Percentiles rank a stretch among this genome's conserved stretches.
Conservation (phyloP, 352 stramenopile genomes). For the Paralagenidium karlingii region DNA sequence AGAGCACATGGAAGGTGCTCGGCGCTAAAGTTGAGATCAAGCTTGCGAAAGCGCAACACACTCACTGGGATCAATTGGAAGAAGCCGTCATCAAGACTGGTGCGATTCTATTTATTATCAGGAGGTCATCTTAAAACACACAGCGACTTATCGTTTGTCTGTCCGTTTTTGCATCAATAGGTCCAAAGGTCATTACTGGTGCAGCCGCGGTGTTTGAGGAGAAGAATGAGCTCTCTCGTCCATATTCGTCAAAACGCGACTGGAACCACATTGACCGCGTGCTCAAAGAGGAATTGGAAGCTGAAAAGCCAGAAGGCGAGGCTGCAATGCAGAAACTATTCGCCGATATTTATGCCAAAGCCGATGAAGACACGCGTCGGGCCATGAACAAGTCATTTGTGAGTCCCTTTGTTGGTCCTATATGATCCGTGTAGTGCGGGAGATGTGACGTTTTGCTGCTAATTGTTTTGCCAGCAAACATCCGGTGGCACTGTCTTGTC, state of each 20-base stretch:
- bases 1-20: conserved; percentile 45
- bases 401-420: conserved; percentile 12
- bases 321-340: conserved; percentile 89
- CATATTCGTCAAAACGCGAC: conserved; percentile 76
- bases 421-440: too few species aligned
- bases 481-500: conserved; percentile 86
- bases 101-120: too few species aligned
- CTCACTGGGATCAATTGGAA: conserved; percentile 70
- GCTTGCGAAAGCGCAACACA: conserved; percentile 52
- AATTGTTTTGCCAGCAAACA: conserved; percentile 50
- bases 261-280: conserved; percentile 82
- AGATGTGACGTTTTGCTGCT: too few species aligned
- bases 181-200: conserved; percentile 27
- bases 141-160: too few species aligned
- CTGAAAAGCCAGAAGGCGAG: conserved; percentile 85
- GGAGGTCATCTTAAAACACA: too few species aligned
- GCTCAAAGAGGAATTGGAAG: conserved; percentile 67
- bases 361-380: conserved; percentile 80
- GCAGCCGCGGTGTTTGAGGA: conserved; percentile 44
- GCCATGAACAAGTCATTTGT: conserved; percentile 92
- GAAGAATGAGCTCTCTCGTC: conserved; percentile 29
- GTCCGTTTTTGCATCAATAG: too few species aligned
- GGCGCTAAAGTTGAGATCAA: conserved; percentile 74
- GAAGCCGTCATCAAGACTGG: conserved; percentile 29
- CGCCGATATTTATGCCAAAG: conserved; percentile 87